Percentiles rank a stretch among this genome's conserved stretches.
Evolutionary conservation across 495 filamentous ascomycete genomes (phyloP).

Genomic region (Geopyxis carbonaria): DNA sequence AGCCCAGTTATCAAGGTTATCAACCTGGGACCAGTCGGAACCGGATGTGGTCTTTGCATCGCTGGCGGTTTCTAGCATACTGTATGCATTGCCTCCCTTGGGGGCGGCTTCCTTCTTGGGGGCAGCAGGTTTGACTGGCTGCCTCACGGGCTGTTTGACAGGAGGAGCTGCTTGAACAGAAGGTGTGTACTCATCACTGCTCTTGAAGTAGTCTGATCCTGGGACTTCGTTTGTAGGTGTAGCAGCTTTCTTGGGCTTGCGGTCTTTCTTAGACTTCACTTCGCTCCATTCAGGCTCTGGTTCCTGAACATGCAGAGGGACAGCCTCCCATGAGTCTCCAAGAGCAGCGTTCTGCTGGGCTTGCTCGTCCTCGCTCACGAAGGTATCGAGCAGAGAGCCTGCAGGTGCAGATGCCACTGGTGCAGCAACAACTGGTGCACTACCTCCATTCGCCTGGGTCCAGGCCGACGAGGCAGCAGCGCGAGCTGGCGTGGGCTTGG

Average conservation of each 20-base stretch:
- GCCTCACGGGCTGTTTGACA: conserved; percentile 1
- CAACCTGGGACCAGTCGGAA: conserved; percentile 22
- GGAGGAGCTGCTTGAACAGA: conserved; percentile 4
- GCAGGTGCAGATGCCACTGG: conserved; percentile 9
- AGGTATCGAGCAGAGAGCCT: conserved; percentile 35
- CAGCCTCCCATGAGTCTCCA: conserved; percentile 25
- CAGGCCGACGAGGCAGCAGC: conserved; percentile 28
- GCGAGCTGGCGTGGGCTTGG: conserved; percentile 26
- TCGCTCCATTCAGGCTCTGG: conserved; percentile 19
- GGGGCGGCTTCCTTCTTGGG: conserved; percentile 12
- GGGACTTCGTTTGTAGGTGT: too few relatives aligned
- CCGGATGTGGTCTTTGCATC: conserved; percentile 19
- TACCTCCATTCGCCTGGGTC: conserved; percentile 15
- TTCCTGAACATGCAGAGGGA: conserved; percentile 16
- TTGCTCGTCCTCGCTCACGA: conserved; percentile 24
- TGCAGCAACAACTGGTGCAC: conserved; percentile 2
- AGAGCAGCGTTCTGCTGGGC: conserved; percentile 20
- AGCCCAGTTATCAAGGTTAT: conserved; percentile 23
- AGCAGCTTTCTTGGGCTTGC: conserved; percentile 18
- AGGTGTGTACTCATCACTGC: conserved; percentile 13
- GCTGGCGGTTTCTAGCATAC: conserved; percentile 14
- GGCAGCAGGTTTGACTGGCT: conserved; percentile 6
- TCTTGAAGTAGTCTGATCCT: conserved; percentile 12
- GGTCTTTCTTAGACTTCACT: conserved; percentile 20
- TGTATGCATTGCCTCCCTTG: conserved; percentile 13